Percentiles rank a stretch among this genome's conserved stretches.
phyloP scores from a whole-genome alignment of 441 rosid species.

The Capsella rubella region DNA sequence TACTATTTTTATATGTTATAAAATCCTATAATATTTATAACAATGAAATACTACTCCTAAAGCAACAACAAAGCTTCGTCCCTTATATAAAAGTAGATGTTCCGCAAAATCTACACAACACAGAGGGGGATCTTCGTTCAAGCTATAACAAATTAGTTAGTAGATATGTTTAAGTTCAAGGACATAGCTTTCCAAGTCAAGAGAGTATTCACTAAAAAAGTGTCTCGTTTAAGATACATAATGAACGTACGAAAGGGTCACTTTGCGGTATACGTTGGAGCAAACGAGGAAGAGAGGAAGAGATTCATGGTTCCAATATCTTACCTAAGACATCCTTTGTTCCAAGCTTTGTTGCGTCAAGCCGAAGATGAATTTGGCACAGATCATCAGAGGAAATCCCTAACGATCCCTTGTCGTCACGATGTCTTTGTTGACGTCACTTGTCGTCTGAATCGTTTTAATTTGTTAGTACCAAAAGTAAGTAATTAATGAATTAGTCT shows the following conservation, averaged over 20 bases:
- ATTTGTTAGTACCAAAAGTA: neutral
- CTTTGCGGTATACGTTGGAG: constrained; percentile 67
- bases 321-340: constrained; percentile 62
- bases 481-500: too few species aligned
- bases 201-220: neutral
- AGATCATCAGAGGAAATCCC: constrained; percentile 63
- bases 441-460: constrained; percentile 45
- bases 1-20: constrained; percentile 1
- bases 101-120: constrained; percentile 6
- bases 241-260: constrained; percentile 61
- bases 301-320: constrained; percentile 64
- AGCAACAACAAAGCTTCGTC: constrained; percentile 22
- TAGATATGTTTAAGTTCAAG: constrained; percentile 20
- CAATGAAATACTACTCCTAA: constrained; percentile 6
- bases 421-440: constrained; percentile 55
- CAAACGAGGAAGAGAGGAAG: constrained; percentile 44
- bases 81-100: constrained; percentile 19
- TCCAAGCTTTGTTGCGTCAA: constrained; percentile 53
- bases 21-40: constrained; percentile 19
- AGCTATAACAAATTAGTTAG: constrained; percentile 1
- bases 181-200: constrained; percentile 4
- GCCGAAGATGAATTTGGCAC: constrained; percentile 72
- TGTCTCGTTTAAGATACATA: neutral
- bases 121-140: neutral
- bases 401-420: constrained; percentile 70